Conservation (phyloP, 768 basidiomycete genomes). For the Suillus subaureus region DNA sequence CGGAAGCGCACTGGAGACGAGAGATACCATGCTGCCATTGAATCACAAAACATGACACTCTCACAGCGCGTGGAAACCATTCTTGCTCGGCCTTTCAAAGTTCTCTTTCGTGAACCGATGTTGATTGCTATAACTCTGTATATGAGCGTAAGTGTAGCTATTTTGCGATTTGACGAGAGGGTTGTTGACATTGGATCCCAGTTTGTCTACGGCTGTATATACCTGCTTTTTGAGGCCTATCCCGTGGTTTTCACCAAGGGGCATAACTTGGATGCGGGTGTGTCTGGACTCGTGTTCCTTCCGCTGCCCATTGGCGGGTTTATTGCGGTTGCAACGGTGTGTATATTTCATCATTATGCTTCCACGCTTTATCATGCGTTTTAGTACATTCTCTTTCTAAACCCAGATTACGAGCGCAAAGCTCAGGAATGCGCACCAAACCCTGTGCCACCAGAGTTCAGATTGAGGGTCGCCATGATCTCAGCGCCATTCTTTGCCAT, state of each 20-base stretch:
- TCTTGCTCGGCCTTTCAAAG: constrained; percentile 59
- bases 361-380: constrained; percentile 14
- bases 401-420: constrained; percentile 51
- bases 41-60: constrained; percentile 41
- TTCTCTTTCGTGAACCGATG: constrained; percentile 69
- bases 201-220: constrained; percentile 67
- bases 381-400: constrained; percentile 49
- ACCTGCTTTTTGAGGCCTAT: constrained; percentile 63
- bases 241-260: constrained; percentile 57
- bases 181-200: constrained; percentile 21
- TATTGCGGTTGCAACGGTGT: constrained; percentile 45
- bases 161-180: background rate
- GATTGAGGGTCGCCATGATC: constrained; percentile 50
- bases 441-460: constrained; percentile 62
- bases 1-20: constrained; percentile 55
- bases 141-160: constrained; percentile 48
- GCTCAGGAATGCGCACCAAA: constrained; percentile 46
- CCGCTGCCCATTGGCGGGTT: constrained; percentile 58
- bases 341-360: constrained; percentile 16
- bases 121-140: constrained; percentile 64
- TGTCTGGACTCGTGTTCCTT: constrained; percentile 61
- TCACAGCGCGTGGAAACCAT: constrained; percentile 46
- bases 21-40: constrained; percentile 54
- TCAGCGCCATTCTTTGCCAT: constrained; percentile 53
- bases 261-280: constrained; percentile 54